Conservation (phyloP, 192 early-diverging fungal genomes). For the Entophlyctis luteolus region DNA sequence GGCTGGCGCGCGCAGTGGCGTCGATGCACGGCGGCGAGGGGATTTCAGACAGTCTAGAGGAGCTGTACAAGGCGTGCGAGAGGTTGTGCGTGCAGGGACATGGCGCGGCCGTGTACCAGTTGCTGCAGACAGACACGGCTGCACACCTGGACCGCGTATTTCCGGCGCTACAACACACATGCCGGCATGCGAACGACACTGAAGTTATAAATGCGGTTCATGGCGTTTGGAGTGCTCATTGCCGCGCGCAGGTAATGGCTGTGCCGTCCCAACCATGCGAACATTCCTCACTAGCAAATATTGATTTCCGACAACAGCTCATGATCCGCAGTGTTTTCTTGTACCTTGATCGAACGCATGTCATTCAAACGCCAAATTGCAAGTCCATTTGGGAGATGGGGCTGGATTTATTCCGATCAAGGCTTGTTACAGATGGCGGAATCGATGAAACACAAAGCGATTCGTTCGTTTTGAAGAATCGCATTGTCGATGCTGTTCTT, state of each 20-base stretch:
- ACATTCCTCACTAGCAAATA: too few species aligned
- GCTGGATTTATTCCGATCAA: conserved; percentile 73
- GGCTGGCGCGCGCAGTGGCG: background rate
- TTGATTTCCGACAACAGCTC: too few species aligned
- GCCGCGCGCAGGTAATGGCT: background rate
- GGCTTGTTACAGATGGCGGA: conserved; percentile 52
- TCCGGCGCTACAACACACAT: background rate
- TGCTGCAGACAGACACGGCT: background rate
- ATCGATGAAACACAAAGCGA: too few species aligned
- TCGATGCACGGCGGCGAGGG: background rate
- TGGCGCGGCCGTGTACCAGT: background rate
- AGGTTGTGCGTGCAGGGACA: background rate
- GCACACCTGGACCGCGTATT: background rate
- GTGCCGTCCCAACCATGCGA: too few species aligned
- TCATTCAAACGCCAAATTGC: conserved; percentile 65
- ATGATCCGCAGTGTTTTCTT: conserved; percentile 83
- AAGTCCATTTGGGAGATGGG: conserved; percentile 85
- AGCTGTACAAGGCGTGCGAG: conserved; percentile 10
- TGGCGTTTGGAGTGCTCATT: background rate
- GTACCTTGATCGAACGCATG: conserved; percentile 89
- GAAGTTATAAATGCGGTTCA: background rate
- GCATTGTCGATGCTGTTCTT: conserved; percentile 54
- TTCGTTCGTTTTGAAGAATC: background rate
- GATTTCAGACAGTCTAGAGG: background rate
- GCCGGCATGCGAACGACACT: too few species aligned